Evolutionary conservation across 768 basidiomycete species (phyloP).

Genomic region (Boletellus ananiceps): DNA sequence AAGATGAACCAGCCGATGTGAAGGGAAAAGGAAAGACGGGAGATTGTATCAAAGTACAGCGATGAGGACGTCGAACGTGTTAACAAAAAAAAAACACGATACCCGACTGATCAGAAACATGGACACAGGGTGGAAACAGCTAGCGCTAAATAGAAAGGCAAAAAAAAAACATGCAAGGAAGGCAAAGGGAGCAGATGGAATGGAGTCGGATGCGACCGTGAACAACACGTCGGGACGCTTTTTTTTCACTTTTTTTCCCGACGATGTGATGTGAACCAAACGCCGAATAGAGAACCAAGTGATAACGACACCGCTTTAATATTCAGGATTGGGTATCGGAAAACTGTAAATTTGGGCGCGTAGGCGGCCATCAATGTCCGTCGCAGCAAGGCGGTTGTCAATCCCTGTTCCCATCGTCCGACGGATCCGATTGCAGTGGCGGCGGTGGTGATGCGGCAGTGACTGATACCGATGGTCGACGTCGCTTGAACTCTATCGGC

Average conservation of each 20-base stretch:
- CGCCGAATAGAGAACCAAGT: conserved; percentile 3
- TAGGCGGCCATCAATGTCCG: conserved; percentile 11
- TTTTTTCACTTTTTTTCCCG: background rate
- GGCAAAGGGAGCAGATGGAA: background rate
- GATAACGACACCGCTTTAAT: background rate
- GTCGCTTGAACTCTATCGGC: conserved; percentile 34
- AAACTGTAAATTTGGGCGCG: conserved; percentile 19
- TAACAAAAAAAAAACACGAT: conserved; percentile 2
- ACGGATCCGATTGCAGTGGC: conserved; percentile 15
- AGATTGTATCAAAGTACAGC: conserved; percentile 20
- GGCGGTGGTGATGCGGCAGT: conserved; percentile 24
- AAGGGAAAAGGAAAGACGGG: background rate
- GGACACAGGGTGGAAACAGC: background rate
- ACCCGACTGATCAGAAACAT: conserved; percentile 6
- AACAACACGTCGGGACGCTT: conserved; percentile 7
- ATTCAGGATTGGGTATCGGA: conserved; percentile 11
- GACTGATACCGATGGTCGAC: conserved; percentile 31
- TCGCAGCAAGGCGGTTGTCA: background rate
- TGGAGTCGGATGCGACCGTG: background rate
- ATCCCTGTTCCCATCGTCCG: conserved; percentile 10
- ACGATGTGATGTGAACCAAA: conserved; percentile 12
- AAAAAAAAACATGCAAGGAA: conserved; percentile 2
- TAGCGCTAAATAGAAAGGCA: background rate
- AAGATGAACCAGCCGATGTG: conserved; percentile 1
- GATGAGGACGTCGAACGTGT: conserved; percentile 5